Conservation (phyloP, 495 filamentous ascomycete species). For the Thermochaetoides thermophila region DNA sequence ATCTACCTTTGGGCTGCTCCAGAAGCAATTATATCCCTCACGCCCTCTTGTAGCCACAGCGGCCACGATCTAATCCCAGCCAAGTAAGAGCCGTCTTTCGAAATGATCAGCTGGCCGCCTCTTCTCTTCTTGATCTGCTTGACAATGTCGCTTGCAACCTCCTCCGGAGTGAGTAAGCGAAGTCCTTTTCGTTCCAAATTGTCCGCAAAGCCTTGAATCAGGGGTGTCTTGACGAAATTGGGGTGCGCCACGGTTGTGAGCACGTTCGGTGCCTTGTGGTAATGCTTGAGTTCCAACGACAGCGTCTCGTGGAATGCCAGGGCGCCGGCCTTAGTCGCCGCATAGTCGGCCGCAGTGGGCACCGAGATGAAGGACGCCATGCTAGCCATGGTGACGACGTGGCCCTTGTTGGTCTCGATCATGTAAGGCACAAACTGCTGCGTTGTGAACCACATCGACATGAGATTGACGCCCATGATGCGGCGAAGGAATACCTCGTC, state of each 20-base stretch:
- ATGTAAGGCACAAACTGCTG: slow-evolving; percentile 52
- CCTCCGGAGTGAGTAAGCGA: slow-evolving; percentile 38
- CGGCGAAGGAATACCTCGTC: slow-evolving; percentile 37
- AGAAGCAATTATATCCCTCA: no score
- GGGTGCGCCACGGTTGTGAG: slow-evolving; percentile 47
- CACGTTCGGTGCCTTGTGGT: slow-evolving; percentile 44
- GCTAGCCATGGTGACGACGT: slow-evolving; percentile 51
- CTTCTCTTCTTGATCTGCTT: slow-evolving; percentile 36
- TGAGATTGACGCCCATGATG: slow-evolving; percentile 52
- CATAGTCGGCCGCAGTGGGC: slow-evolving; percentile 51
- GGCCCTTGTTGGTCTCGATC: slow-evolving; percentile 47
- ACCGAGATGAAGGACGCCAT: slow-evolving; percentile 40
- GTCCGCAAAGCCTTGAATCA: slow-evolving; percentile 37
- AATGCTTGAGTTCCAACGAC: slow-evolving; percentile 38
- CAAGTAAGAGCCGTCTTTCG: slow-evolving; percentile 18
- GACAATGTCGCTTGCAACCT: slow-evolving; percentile 43
- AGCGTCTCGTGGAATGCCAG: slow-evolving; percentile 54
- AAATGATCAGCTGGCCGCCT: slow-evolving; percentile 40
- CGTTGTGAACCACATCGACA: slow-evolving; percentile 47
- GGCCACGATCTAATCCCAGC: slow-evolving; percentile 20
- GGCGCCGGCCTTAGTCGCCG: slow-evolving; percentile 46
- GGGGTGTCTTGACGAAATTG: slow-evolving; percentile 40
- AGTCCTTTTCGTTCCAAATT: slow-evolving; percentile 29
- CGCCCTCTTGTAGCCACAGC: slow-evolving; percentile 23
- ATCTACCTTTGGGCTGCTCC: no score